Evolutionary conservation across 1,284 basidiomycete species (phyloP).

Genomic region (Apiotrichum domesticum): DNA sequence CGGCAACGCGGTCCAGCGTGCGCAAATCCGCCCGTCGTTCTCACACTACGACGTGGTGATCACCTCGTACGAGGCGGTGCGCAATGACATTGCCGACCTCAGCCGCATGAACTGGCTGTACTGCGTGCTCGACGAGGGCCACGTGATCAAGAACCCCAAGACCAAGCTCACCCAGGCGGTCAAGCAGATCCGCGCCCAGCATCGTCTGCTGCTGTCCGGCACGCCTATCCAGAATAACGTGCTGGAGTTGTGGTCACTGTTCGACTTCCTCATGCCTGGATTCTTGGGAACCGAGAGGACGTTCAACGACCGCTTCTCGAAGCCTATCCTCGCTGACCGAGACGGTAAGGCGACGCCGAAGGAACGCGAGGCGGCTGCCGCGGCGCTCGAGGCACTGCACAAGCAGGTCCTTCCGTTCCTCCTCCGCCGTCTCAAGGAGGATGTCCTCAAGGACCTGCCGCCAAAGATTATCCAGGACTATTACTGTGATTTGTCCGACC

Average conservation of each 20-base stretch:
- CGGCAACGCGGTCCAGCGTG: constrained; percentile 82
- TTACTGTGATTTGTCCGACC: constrained; percentile 91
- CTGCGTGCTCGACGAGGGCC: constrained; percentile 96
- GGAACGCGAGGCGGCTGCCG: constrained; percentile 88
- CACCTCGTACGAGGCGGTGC: constrained; percentile 94
- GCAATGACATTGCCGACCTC: constrained; percentile 83
- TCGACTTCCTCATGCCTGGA: constrained; percentile 99
- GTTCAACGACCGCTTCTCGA: constrained; percentile 94
- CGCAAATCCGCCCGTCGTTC: constrained; percentile 61
- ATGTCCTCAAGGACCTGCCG: constrained; percentile 90
- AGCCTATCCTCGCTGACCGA: constrained; percentile 89
- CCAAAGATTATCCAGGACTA: constrained; percentile 99
- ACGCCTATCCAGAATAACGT: constrained; percentile 99
- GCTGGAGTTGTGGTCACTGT: constrained; percentile 95
- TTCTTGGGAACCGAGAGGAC: constrained; percentile 91
- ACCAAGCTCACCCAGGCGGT: constrained; percentile 97
- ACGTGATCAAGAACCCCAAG: constrained; percentile 97
- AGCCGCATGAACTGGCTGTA: constrained; percentile 82
- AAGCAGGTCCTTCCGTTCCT: constrained; percentile 99
- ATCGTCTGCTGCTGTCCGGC: constrained; percentile 89
- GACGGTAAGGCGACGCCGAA: constrained; percentile 84
- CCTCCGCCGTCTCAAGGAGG: constrained; percentile 91
- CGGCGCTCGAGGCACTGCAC: constrained; percentile 91
- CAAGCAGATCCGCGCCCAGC: constrained; percentile 82
- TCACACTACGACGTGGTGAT: constrained; percentile 79